phyloP scores from a whole-genome alignment of 2,329 filamentous ascomycete species.

The Ascocoryne sarcoides region DNA sequence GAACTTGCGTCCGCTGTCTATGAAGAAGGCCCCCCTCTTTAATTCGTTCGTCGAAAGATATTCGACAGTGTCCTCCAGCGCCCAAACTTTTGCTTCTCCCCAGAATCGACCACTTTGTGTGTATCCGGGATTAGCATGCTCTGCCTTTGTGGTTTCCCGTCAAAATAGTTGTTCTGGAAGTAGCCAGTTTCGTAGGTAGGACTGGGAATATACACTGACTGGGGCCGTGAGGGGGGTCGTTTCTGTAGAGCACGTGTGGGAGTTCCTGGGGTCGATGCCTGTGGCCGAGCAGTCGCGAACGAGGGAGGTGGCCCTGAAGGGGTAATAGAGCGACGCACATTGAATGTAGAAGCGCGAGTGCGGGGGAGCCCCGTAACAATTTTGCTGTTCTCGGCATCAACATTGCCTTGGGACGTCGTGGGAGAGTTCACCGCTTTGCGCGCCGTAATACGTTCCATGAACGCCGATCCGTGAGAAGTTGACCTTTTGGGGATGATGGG shows the following conservation, averaged over 20 bases:
- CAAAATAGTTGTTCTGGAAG: constrained; percentile 11
- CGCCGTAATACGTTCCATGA: constrained; percentile 31
- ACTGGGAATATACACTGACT: constrained; percentile 19
- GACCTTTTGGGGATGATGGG: constrained; percentile 31
- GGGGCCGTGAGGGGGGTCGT: constrained; percentile 12
- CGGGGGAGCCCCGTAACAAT: not conserved
- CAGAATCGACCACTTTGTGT: constrained; percentile 1
- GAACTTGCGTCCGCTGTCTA: no score
- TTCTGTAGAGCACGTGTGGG: constrained; percentile 11
- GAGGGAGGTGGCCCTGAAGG: not conserved
- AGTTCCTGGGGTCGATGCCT: constrained; percentile 13
- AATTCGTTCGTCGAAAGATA: constrained; percentile 18
- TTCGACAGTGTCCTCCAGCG: constrained; percentile 24
- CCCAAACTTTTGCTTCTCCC: constrained; percentile 16
- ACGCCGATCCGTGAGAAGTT: constrained; percentile 39
- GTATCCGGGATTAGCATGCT: constrained; percentile 6
- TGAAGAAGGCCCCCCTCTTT: no score
- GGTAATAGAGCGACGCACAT: not conserved
- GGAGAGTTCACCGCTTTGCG: constrained; percentile 15
- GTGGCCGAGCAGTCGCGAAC: not conserved
- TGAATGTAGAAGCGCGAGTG: not conserved
- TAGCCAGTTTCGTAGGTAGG: constrained; percentile 4
- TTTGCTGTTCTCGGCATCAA: not conserved
- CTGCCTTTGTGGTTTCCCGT: constrained; percentile 6
- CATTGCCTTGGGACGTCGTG: no score